Evolutionary conservation across 2,329 filamentous ascomycete genomes (phyloP), one percentile per base, ranked within the genome.

Genomic region (Capronia americana): DNA sequence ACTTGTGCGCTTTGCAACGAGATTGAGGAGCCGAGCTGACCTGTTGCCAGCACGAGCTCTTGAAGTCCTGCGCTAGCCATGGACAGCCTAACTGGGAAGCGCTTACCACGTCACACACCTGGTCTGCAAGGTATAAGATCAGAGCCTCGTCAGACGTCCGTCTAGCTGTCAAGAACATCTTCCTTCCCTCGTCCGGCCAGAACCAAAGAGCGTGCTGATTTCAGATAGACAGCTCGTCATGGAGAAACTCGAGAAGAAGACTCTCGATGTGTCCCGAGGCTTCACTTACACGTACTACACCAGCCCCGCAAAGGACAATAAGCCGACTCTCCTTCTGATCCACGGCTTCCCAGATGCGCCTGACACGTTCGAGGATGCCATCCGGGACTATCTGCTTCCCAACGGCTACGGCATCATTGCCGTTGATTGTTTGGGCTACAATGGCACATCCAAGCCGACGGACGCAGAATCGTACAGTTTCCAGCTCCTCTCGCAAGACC

Each of bases 341-440:
- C 84, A 86, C 73, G 84, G 84, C 65, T 86, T 80, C 70, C 84
- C 84, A 3, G 82, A 84, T 67, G 73, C 77, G 34, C 80, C 82
- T 0, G 73, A 75, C 2, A 74, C 83, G 20, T 86, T 81, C 81
- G 57, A 59, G 38, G 71, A 76, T 7, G 75, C 77, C 34, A 71
- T 83, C 24, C 74, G 81, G 24, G 76, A 76, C 44, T 70, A 78
- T 34, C 74, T 84, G 7, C 75, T 79, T 20, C 69, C 77, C 5
- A 74, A 77, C 5, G 76, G 77, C 57, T 77, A 82, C 71, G 77
- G 80, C 30, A 75, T 81, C 61, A 70, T 81, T 23, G 75, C 77
- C 1, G 71, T 76, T 0, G 80, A 82, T 69, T 73, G 77, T 20
- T 75, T 82, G 6, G 80, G 80, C 44, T 78, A 77, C 56, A 78